Evolutionary conservation across 495 filamentous ascomycete species (phyloP).

Genomic region (Penicillium arizonense): DNA sequence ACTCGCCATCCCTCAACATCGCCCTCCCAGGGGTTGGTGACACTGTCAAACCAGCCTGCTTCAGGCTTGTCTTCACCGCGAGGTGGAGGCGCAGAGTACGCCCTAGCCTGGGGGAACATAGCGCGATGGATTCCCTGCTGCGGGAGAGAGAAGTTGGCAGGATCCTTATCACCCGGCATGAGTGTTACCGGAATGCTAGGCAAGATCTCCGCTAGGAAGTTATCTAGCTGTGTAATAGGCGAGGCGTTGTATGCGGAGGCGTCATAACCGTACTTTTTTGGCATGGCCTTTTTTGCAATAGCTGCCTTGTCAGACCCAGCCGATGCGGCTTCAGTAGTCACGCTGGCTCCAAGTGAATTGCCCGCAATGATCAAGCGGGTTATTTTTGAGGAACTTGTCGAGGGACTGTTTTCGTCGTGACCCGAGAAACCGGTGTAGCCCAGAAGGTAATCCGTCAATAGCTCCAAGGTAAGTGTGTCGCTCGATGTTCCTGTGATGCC

Average conservation of each 20-base stretch:
- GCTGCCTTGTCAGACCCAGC: slow-evolving; percentile 23
- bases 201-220: slow-evolving; percentile 75
- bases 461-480: slow-evolving; percentile 68
- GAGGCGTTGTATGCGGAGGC: slow-evolving; percentile 78
- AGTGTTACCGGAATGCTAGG: slow-evolving; percentile 80
- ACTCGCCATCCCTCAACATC: slow-evolving; percentile 85
- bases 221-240: slow-evolving; percentile 79
- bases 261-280: slow-evolving; percentile 95
- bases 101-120: slow-evolving; percentile 73
- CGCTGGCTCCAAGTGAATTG: slow-evolving; percentile 71
- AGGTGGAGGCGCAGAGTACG: slow-evolving; percentile 55
- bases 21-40: slow-evolving; percentile 91
- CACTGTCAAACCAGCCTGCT: slow-evolving; percentile 78
- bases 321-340: slow-evolving; percentile 29
- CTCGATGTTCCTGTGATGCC: slow-evolving; percentile 72
- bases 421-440: slow-evolving; percentile 67
- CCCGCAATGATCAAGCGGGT: slow-evolving; percentile 87
- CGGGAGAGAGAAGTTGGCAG: slow-evolving; percentile 75
- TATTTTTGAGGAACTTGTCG: slow-evolving; percentile 57
- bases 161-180: slow-evolving; percentile 72
- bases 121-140: slow-evolving; percentile 82
- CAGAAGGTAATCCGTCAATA: slow-evolving; percentile 83
- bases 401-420: slow-evolving; percentile 43
- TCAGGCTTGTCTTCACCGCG: slow-evolving; percentile 47
- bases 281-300: slow-evolving; percentile 42